These are phyloP conservation scores for Crinitomyces ghanaensis DNA, from an alignment of 805 yeast genomes.

Conservation along the genomic window DNA sequence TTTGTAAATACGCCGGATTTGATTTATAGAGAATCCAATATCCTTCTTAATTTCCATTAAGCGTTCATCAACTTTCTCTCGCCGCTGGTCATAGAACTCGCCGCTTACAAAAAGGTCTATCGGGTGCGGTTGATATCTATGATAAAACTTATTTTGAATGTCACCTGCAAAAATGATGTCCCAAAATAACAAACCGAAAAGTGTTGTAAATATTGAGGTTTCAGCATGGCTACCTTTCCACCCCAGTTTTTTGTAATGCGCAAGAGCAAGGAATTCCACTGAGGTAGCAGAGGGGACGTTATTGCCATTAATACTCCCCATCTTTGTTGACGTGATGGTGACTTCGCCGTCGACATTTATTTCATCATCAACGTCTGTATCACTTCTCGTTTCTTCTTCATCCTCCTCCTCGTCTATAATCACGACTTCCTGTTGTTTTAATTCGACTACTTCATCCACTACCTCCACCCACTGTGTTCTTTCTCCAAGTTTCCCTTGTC, in stretches of 20 bases:
- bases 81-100: slow-evolving; percentile 14
- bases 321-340: slow-evolving; percentile 5
- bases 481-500: slow-evolving; percentile 1
- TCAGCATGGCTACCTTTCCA: slow-evolving; percentile 29
- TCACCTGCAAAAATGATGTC: slow-evolving; percentile 25
- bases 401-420: slow-evolving; percentile 10
- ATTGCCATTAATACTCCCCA: slow-evolving; percentile 7
- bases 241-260: slow-evolving; percentile 20
- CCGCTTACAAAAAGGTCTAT: slow-evolving; percentile 19
- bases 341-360: slow-evolving; percentile 1
- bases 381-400: slow-evolving; percentile 5
- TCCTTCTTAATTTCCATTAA: slow-evolving; percentile 11
- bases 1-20: slow-evolving; percentile 7
- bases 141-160: slow-evolving; percentile 21
- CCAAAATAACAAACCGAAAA: slow-evolving; percentile 20
- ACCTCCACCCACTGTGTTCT: slow-evolving; percentile 2
- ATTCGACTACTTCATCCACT: not conserved
- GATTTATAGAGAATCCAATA: slow-evolving; percentile 3
- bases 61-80: slow-evolving; percentile 17
- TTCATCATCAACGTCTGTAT: slow-evolving; percentile 7
- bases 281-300: too few species aligned
- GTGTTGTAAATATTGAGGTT: slow-evolving; percentile 21
- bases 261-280: slow-evolving; percentile 27
- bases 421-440: slow-evolving; percentile 6
- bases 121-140: slow-evolving; percentile 26